Percentiles rank a stretch among this genome's conserved stretches.
These are phyloP conservation scores for Tetracladium marchalianum DNA, from an alignment of 495 filamentous ascomycete species.

Conservation along the genomic window DNA sequence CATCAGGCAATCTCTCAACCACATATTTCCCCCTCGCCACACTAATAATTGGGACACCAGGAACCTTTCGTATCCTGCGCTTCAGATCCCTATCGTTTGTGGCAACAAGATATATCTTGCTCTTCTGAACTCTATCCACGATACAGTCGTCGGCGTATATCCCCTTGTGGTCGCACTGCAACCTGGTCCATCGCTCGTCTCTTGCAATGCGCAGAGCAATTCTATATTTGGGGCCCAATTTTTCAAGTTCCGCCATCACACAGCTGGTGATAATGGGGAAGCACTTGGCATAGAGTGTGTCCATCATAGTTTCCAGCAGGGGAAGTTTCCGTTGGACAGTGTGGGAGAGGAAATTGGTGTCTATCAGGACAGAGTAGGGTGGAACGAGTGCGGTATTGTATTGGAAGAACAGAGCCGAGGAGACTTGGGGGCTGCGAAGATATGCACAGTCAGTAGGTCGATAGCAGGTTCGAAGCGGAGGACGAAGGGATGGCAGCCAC, in stretches of 20 bases:
- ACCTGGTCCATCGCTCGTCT: constrained; percentile 77
- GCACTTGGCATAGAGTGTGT: constrained; percentile 59
- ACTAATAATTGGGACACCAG: constrained; percentile 55
- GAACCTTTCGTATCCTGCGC: constrained; percentile 66
- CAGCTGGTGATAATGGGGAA: constrained; percentile 64
- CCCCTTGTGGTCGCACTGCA: constrained; percentile 82
- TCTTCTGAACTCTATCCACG: constrained; percentile 70
- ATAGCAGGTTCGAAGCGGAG: background rate
- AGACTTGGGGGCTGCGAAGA: constrained; percentile 52
- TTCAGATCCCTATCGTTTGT: constrained; percentile 84
- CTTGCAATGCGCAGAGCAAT: constrained; percentile 85
- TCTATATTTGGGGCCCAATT: constrained; percentile 80
- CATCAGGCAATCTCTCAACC: constrained; percentile 83
- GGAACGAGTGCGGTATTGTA: constrained; percentile 87
- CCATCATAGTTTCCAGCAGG: constrained; percentile 79
- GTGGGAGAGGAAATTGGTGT: constrained; percentile 92
- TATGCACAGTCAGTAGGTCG: constrained; percentile 12
- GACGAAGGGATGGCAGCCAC: constrained; percentile 2
- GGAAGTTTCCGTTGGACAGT: constrained; percentile 86
- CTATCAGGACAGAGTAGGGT: constrained; percentile 75
- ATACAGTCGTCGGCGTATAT: constrained; percentile 95
- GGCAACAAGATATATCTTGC: constrained; percentile 77
- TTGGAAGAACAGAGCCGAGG: constrained; percentile 86
- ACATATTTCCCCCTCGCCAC: constrained; percentile 80
- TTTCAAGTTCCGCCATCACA: constrained; percentile 77